These are phyloP conservation scores for Acacia pycnantha DNA, from an alignment of 331 rosid genomes.

Conservation along the genomic window DNA sequence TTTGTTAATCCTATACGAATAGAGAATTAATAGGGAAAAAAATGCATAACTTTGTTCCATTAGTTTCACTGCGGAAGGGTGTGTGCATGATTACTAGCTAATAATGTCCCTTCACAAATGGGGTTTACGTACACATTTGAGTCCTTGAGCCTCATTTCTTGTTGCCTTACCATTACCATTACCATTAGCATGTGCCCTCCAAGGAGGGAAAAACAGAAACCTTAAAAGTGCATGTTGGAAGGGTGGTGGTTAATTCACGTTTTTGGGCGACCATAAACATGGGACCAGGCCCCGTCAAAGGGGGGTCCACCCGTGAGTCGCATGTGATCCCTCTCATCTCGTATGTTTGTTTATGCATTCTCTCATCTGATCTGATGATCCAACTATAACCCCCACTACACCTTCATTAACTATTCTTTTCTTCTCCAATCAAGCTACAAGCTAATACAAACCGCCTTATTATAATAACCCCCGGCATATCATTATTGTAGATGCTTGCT, in stretches of 20 bases:
- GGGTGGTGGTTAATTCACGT: neutral
- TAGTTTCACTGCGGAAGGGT: neutral
- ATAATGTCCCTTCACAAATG: neutral
- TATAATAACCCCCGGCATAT: too few species aligned
- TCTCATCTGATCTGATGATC: neutral
- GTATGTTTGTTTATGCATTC: neutral
- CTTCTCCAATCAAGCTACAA: neutral
- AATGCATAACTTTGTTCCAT: neutral
- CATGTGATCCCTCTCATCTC: neutral
- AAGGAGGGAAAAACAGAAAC: neutral
- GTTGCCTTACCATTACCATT: neutral
- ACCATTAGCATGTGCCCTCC: neutral
- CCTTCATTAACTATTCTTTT: neutral
- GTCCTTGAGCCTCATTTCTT: neutral
- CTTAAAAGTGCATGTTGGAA: neutral
- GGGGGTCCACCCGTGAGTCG: neutral
- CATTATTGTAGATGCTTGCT: neutral
- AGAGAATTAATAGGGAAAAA: too few species aligned
- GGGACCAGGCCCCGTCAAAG: neutral
- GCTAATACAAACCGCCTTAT: too few species aligned
- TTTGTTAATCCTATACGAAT: too few species aligned
- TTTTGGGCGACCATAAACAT: neutral
- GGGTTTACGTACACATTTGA: neutral
- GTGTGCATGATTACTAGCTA: neutral
- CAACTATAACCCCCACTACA: neutral